These are phyloP conservation scores for Peronospora belbahrii DNA, from an alignment of 352 stramenopile genomes.

Conservation along the genomic window DNA sequence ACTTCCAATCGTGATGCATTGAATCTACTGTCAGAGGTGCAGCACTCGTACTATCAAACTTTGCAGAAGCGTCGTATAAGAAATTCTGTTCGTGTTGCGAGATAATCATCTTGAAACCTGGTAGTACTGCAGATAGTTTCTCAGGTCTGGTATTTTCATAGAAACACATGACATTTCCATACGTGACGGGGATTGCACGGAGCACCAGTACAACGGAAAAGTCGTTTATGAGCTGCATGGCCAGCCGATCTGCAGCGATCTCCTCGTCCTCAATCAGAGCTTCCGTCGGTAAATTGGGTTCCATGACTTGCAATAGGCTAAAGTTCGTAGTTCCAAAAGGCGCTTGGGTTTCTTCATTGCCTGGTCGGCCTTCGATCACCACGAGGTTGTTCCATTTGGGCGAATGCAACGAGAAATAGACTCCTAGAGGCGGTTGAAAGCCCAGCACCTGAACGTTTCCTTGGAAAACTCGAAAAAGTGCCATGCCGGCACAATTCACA, in stretches of 20 bases:
- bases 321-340: constrained; percentile 40
- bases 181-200: constrained; percentile 52
- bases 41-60: constrained; percentile 10
- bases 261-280: constrained; percentile 59
- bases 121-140: constrained; percentile 38
- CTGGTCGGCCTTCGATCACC: constrained; percentile 38
- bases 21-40: constrained; percentile 7
- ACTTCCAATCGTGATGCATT: constrained; percentile 45
- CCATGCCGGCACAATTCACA: constrained; percentile 69
- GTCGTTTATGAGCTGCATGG: constrained; percentile 42
- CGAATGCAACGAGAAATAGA: constrained; percentile 77
- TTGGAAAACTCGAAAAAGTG: constrained; percentile 73
- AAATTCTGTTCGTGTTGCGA: constrained; percentile 37
- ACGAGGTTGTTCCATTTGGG: constrained; percentile 76
- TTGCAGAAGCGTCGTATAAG: constrained; percentile 10
- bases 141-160: constrained; percentile 40
- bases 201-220: constrained; percentile 74
- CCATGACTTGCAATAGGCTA: constrained; percentile 37
- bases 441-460: constrained; percentile 63
- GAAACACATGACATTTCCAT: constrained; percentile 69
- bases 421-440: constrained; percentile 52
- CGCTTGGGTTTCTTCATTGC: constrained; percentile 36
- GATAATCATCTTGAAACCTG: constrained; percentile 78
- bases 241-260: constrained; percentile 55
- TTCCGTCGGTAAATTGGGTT: constrained; percentile 24